Percentiles rank a stretch among this genome's conserved stretches.
Conservation (phyloP, 345 rosid species). For the Aquilaria yunnanensis region DNA sequence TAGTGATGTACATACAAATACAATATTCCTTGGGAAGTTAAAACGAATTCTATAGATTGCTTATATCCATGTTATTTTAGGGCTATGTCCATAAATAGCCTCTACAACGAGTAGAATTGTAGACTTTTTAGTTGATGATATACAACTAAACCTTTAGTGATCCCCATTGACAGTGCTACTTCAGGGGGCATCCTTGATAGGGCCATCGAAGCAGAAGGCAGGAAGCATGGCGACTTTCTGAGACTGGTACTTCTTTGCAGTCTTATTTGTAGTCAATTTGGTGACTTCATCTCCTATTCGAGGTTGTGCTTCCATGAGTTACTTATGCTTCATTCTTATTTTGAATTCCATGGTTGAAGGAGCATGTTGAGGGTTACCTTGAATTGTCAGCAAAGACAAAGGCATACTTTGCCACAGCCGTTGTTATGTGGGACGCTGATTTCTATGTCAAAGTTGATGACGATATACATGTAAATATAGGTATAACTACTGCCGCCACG, state of each 20-base stretch:
- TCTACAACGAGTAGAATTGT: not conserved
- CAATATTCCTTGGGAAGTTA: no score
- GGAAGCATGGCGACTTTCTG: conserved; percentile 79
- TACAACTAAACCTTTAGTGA: not conserved
- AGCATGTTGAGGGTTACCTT: conserved; percentile 88
- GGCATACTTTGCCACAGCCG: conserved; percentile 70
- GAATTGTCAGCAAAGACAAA: conserved; percentile 88
- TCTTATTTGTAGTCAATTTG: conserved; percentile 4
- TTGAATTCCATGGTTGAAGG: conserved; percentile 36
- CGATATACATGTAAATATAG: conserved; percentile 89
- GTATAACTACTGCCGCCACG: conserved; percentile 21
- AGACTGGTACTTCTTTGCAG: conserved; percentile 54
- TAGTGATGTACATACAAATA: no score
- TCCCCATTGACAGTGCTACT: conserved; percentile 45
- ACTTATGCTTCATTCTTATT: not conserved
- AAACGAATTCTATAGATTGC: no score
- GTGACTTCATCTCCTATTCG: conserved; percentile 5
- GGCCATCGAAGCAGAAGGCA: conserved; percentile 90
- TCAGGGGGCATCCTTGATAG: conserved; percentile 89
- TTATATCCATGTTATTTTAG: not conserved
- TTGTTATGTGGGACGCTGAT: conserved; percentile 82
- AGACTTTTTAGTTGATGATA: not conserved
- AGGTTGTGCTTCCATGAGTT: not conserved
- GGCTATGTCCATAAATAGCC: not conserved
- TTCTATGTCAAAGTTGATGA: conserved; percentile 90